A percentile compares a stretch with the other conserved stretches of the same genome.
These are phyloP conservation scores for Setaria italica DNA, from an alignment of 202 grass and related monocot species.

Conservation along the genomic window DNA sequence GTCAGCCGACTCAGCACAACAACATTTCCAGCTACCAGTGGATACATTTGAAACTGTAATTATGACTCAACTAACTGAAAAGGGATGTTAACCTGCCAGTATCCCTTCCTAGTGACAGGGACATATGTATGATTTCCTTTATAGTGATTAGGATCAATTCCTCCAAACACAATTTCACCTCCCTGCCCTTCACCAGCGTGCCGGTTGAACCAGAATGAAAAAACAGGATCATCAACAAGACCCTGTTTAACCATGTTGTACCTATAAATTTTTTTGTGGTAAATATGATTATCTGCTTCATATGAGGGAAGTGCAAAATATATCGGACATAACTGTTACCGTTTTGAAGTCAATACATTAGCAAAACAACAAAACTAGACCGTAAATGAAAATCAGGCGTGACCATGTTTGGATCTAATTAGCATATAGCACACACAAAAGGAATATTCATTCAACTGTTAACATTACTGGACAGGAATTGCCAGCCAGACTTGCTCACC, in stretches of 20 bases:
- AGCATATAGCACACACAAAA: constrained; percentile 27
- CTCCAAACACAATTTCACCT: constrained; percentile 95
- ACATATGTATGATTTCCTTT: constrained; percentile 77
- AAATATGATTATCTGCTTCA: constrained; percentile 13
- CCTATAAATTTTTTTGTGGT: constrained; percentile 49
- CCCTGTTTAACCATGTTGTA: constrained; percentile 89
- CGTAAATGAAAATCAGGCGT: not conserved
- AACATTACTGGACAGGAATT: constrained; percentile 21
- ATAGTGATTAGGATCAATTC: constrained; percentile 76
- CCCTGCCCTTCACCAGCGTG: constrained; percentile 69
- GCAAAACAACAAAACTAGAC: not conserved
- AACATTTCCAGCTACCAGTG: not conserved
- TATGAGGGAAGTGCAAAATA: constrained; percentile 14
- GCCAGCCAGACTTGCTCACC: constrained; percentile 53
- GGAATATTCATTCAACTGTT: constrained; percentile 18
- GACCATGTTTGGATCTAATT: not conserved
- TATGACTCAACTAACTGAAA: constrained; percentile 25
- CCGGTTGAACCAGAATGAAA: constrained; percentile 94
- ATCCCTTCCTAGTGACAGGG: constrained; percentile 80
- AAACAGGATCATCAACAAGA: constrained; percentile 65
- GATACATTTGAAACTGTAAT: not conserved
- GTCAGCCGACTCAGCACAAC: not conserved
- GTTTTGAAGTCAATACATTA: constrained; percentile 9
- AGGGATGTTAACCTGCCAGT: constrained; percentile 72
- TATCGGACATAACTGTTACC: not conserved